Evolutionary conservation across 306 rosid genomes (phyloP).

Genomic region (Cicer bijugum): DNA sequence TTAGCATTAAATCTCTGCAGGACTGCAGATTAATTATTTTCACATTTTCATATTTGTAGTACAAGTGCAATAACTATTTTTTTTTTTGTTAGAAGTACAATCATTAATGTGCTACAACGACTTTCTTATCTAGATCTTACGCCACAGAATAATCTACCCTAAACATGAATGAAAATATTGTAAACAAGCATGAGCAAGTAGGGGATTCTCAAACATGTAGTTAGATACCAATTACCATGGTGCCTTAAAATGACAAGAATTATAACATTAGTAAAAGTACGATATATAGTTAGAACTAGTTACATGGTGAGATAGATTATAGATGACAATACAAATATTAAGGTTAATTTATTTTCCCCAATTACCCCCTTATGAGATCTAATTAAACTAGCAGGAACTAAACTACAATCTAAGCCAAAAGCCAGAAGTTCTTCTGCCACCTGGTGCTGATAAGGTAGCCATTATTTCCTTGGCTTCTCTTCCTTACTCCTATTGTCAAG

Average conservation of each 20-base stretch:
- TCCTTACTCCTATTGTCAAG: slow-evolving; percentile 92
- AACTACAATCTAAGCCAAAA: slow-evolving; percentile 65
- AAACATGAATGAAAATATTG: neutral
- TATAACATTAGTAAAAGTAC: slow-evolving; percentile 33
- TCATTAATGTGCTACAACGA: neutral
- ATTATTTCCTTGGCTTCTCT: slow-evolving; percentile 78
- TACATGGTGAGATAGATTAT: slow-evolving; percentile 50
- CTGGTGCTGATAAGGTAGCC: slow-evolving; percentile 89
- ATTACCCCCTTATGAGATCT: slow-evolving; percentile 21
- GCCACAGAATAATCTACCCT: neutral
- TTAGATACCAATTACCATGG: neutral
- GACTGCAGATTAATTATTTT: neutral
- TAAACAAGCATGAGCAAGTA: slow-evolving; percentile 31
- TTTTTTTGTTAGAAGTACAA: neutral
- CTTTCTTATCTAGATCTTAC: neutral
- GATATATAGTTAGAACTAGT: slow-evolving; percentile 53
- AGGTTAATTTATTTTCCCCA: slow-evolving; percentile 41
- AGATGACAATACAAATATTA: slow-evolving; percentile 42
- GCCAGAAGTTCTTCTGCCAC: slow-evolving; percentile 99
- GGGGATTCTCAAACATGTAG: slow-evolving; percentile 7
- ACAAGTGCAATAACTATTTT: too few relatives aligned
- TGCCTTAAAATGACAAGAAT: slow-evolving; percentile 10
- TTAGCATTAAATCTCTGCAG: neutral
- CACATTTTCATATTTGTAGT: neutral
- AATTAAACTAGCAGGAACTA: slow-evolving; percentile 16